A percentile compares a stretch with the other conserved stretches of the same genome.
These are phyloP conservation scores for Farysia itapuensis DNA, from an alignment of 1,284 basidiomycete species.

Conservation along the genomic window DNA sequence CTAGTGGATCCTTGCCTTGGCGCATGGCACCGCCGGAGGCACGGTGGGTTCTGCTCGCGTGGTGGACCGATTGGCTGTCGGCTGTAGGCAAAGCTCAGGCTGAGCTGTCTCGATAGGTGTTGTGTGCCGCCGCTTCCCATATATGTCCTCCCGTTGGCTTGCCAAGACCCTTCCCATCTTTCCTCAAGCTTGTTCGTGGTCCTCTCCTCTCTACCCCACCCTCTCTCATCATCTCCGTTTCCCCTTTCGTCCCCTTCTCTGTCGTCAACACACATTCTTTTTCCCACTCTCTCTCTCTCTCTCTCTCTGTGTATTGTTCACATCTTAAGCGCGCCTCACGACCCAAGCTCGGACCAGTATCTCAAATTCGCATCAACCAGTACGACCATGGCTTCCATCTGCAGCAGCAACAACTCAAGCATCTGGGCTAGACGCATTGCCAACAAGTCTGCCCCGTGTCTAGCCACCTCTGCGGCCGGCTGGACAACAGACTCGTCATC, in stretches of 20 bases:
- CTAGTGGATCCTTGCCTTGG: too few species aligned
- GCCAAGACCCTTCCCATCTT: neutral
- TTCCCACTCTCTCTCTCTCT: neutral
- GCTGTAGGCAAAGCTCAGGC: too few species aligned
- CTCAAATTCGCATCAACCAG: neutral
- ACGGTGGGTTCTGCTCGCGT: too few species aligned
- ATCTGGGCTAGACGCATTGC: constrained; percentile 29
- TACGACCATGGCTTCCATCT: constrained; percentile 5
- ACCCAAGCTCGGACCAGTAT: too few species aligned
- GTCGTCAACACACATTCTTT: neutral
- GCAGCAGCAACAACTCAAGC: constrained; percentile 2
- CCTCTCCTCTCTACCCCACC: neutral
- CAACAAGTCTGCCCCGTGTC: constrained; percentile 8
- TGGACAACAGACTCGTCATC: too few species aligned
- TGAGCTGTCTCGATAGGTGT: too few species aligned
- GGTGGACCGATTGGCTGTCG: too few species aligned
- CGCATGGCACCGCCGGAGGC: too few species aligned
- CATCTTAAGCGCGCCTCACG: too few species aligned
- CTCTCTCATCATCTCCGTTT: neutral
- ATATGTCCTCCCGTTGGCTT: neutral
- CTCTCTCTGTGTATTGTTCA: neutral
- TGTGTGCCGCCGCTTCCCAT: neutral
- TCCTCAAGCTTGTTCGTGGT: neutral
- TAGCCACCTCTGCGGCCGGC: too few species aligned
- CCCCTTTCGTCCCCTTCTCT: constrained; percentile 1